Conservation (phyloP, 1,139 yeast species). For the Nakaseomyces glabratus region DNA sequence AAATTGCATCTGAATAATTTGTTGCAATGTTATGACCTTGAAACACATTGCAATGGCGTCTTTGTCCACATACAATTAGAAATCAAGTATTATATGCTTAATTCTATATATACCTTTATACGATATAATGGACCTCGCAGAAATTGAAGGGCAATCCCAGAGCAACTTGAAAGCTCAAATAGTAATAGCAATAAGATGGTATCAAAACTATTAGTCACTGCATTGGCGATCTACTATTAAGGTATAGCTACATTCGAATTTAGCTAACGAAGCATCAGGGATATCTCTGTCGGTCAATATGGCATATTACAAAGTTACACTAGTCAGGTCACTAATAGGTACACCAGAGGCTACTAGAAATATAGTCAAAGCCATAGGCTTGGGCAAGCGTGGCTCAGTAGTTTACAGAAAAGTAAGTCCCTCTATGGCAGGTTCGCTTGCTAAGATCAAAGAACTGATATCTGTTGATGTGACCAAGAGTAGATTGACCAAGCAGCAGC, state of each 20-base stretch:
- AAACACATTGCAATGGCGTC: no score
- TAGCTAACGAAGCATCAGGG: not conserved
- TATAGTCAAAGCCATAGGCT: conserved; percentile 66
- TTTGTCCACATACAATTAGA: no score
- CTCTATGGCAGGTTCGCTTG: conserved; percentile 75
- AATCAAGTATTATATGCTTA: no score
- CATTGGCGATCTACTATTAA: not conserved
- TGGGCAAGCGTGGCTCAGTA: conserved; percentile 62
- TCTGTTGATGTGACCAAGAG: conserved; percentile 65
- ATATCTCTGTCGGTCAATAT: no score
- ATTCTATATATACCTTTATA: no score
- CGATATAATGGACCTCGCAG: no score
- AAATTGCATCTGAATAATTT: no score
- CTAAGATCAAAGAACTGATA: conserved; percentile 81
- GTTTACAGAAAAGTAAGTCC: conserved; percentile 70
- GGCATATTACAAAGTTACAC: conserved; percentile 58
- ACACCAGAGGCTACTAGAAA: conserved; percentile 61
- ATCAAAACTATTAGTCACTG: not conserved
- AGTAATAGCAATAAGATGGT: not conserved
- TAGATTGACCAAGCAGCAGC: conserved; percentile 40
- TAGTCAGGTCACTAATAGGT: conserved; percentile 76
- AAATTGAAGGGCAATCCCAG: no score
- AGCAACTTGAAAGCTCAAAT: no score
- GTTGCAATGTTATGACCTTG: no score
- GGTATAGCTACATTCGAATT: not conserved